Conservation (phyloP, 305 asterid genomes). For the Coffea humblotiana region DNA sequence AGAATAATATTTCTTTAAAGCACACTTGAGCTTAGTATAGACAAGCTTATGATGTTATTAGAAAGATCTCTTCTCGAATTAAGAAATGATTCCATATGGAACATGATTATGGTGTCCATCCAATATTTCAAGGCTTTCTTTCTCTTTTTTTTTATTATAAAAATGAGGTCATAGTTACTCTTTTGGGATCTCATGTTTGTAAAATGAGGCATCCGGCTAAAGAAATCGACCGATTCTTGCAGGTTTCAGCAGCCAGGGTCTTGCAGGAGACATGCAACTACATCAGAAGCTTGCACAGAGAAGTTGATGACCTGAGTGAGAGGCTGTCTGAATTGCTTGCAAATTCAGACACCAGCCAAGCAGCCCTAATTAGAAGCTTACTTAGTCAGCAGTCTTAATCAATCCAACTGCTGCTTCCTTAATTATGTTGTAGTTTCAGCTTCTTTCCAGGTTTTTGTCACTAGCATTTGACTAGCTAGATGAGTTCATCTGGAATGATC, state of each 20-base stretch:
- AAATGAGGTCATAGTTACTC: not conserved
- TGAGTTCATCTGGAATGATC: slow-evolving; percentile 6
- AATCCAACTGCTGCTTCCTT: not conserved
- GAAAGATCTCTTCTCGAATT: not conserved
- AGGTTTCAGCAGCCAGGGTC: slow-evolving; percentile 33
- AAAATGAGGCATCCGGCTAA: not conserved
- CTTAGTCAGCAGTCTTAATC: slow-evolving; percentile 19
- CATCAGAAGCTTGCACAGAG: slow-evolving; percentile 36
- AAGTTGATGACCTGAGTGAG: slow-evolving; percentile 39
- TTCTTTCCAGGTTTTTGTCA: slow-evolving; percentile 1
- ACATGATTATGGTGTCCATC: not conserved
- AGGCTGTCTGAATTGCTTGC: slow-evolving; percentile 32
- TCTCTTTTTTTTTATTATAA: not conserved
- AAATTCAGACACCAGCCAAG: slow-evolving; percentile 31
- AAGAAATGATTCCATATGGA: not conserved
- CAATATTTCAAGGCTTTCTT: not conserved
- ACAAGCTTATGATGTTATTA: not conserved
- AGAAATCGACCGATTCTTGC: not conserved
- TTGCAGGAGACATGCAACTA: slow-evolving; percentile 41
- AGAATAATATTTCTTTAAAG: not conserved
- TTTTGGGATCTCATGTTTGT: not conserved
- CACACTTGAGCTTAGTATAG: not conserved
- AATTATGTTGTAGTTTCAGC: slow-evolving; percentile 10
- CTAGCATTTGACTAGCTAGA: not conserved
- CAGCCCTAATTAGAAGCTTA: slow-evolving; percentile 35